Base-by-base conservation (phyloP, 2,329 filamentous ascomycete species). In the Aureobasidium subglaciale region DNA sequence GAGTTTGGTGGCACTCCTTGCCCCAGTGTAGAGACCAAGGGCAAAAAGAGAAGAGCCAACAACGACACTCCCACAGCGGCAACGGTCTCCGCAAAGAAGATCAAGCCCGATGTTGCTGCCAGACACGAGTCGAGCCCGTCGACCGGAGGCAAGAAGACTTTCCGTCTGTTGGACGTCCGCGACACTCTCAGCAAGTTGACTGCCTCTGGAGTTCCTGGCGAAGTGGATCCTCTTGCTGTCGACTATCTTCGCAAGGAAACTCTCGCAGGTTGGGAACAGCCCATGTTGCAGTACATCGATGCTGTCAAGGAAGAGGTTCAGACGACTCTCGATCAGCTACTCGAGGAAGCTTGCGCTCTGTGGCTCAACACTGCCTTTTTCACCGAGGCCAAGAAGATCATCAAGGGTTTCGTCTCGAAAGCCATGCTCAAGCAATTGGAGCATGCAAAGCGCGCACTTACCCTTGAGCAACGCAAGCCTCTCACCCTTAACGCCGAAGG, bases 171-270 rank as follows among this genome's bases (percentile, higher is more conserved):
- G 3, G 54, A 56, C 11, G 16, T 56, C 1, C 54, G 54, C 20
- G 42, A 56, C 2, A 56, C 54, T 29, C 25, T 56, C 4, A 25
- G 32, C 27, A 49, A 29, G 5, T 25, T 56, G 9, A 55, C 67
- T 0, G 63, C 62, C 2, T 65, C 66, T 0, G 67, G 61, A 1
- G 60, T 74, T 0, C 68, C 67, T 0, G 67, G 63, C 0, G 64
- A 69, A n/a, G 58, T 72, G 0, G 61, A 73, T 11, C 67, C 67
- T 0, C 66, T 67, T 38, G 68, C 69, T 0, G 58, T 69, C 1
- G 63, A 70, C 2, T 57, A 62, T 1, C 53, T 76, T 40, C 67
- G 70, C 10, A 34, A 64, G 0, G 18, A 59, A 0, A 59, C 65
- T 0, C 41, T 75, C 0, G 4, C 57, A 5, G 20, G 66, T 5